Conservation (phyloP, 1,139 yeast genomes). For the Kurtzmaniella quercitrusa region DNA sequence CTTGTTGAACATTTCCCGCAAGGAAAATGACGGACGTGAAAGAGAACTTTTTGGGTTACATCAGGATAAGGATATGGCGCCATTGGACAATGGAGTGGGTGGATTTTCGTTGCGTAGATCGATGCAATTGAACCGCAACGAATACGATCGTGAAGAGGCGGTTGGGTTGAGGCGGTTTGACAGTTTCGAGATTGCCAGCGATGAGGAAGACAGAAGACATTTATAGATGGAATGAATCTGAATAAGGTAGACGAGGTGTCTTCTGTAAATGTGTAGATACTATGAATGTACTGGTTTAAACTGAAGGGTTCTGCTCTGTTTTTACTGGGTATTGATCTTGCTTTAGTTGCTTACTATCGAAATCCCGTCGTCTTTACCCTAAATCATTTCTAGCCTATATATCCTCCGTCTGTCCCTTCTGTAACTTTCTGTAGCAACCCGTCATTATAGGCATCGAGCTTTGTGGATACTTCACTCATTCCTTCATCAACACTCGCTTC, state of each 20-base stretch:
- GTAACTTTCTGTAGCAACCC: no score
- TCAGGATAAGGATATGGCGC: slow-evolving; percentile 51
- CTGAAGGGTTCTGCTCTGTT: no score
- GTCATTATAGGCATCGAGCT: no score
- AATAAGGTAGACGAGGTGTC: slow-evolving; percentile 3
- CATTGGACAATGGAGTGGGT: slow-evolving; percentile 82
- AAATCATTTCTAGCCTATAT: no score
- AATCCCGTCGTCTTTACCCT: no score
- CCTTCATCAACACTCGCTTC: no score
- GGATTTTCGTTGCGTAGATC: slow-evolving; percentile 61
- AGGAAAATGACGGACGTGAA: slow-evolving; percentile 51
- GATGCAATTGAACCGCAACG: slow-evolving; percentile 61
- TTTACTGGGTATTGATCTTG: no score
- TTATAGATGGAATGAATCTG: neutral
- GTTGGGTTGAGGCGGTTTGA: slow-evolving; percentile 61
- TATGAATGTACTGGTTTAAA: no score
- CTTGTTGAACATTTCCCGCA: slow-evolving; percentile 72
- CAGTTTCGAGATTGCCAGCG: slow-evolving; percentile 53
- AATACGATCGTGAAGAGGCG: slow-evolving; percentile 45
- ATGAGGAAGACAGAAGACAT: slow-evolving; percentile 23
- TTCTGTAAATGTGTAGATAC: slow-evolving; percentile 1
- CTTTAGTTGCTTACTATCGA: no score
- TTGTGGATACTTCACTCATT: no score
- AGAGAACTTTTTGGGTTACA: slow-evolving; percentile 64
- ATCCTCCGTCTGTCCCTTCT: no score